Percentiles rank a stretch among this genome's conserved stretches.
phyloP scores from a whole-genome alignment of 192 early-diverging fungal species.

The Rhizoclosmatium globosum region DNA sequence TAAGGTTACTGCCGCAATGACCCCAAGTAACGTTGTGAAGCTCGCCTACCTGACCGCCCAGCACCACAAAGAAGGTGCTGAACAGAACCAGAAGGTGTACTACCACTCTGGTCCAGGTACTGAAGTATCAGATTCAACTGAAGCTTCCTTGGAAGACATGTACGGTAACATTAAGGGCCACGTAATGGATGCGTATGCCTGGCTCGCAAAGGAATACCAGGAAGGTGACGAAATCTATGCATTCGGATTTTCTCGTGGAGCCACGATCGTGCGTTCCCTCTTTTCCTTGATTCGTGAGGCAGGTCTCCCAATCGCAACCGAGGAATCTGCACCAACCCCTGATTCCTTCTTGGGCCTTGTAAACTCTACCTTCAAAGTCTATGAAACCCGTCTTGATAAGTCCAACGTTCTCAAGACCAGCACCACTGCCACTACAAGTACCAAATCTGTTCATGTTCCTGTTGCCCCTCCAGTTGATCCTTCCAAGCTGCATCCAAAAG shows the following conservation, averaged over 20 bases:
- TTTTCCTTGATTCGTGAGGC: conserved; percentile 32
- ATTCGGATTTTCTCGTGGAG: conserved; percentile 34
- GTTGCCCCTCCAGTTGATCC: not conserved
- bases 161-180: conserved; percentile 32
- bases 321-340: not conserved
- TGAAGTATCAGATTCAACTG: not conserved
- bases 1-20: not conserved
- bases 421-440: not conserved
- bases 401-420: not conserved
- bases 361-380: conserved; percentile 13
- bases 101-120: conserved; percentile 38
- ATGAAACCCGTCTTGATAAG: conserved; percentile 9
- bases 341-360: conserved; percentile 14
- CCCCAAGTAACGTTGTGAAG: conserved; percentile 21
- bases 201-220: conserved; percentile 32
- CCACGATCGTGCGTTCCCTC: conserved; percentile 39
- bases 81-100: conserved; percentile 11
- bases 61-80: not conserved
- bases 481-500: not conserved
- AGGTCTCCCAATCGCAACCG: conserved; percentile 1
- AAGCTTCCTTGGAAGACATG: not conserved
- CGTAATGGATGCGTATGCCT: conserved; percentile 31
- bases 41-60: conserved; percentile 6
- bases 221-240: conserved; percentile 37
- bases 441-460: too few species aligned